Conservation (phyloP, 164 flowering plant species). For the Berberis thunbergii region DNA sequence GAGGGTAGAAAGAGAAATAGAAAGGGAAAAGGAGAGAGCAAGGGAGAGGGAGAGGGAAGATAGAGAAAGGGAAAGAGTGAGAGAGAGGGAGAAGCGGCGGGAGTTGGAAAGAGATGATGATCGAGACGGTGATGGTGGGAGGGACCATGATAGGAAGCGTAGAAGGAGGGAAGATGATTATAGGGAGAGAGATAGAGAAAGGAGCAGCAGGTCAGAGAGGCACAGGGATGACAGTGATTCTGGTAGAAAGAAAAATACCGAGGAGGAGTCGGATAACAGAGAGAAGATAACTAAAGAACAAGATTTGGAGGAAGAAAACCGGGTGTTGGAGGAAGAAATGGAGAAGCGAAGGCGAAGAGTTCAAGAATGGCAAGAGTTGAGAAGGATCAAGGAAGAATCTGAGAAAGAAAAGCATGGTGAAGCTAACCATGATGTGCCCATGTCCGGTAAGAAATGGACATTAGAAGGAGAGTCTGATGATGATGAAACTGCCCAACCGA, state of each 20-base stretch:
- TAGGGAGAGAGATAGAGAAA: conserved; percentile 33
- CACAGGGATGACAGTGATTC: conserved; percentile 44
- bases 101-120: conserved; percentile 18
- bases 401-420: conserved; percentile 45
- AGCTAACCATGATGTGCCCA: conserved; percentile 30
- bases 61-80: conserved; percentile 14
- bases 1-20: conserved; percentile 15
- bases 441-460: conserved; percentile 84
- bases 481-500: conserved; percentile 44
- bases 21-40: not conserved
- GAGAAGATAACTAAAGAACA: conserved; percentile 49
- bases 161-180: conserved; percentile 43
- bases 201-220: conserved; percentile 40
- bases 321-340: conserved; percentile 79
- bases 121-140: conserved; percentile 35
- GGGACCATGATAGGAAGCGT: conserved; percentile 45
- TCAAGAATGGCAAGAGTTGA: conserved; percentile 95
- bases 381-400: conserved; percentile 74
- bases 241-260: conserved; percentile 29
- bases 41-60: conserved; percentile 6
- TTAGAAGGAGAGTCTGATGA: conserved; percentile 95
- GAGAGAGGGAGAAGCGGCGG: conserved; percentile 15
- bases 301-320: conserved; percentile 76
- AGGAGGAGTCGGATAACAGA: conserved; percentile 25
- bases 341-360: conserved; percentile 93